phyloP scores from a whole-genome alignment of 2,329 filamentous ascomycete genomes.

The Verticillium klebahnii region DNA sequence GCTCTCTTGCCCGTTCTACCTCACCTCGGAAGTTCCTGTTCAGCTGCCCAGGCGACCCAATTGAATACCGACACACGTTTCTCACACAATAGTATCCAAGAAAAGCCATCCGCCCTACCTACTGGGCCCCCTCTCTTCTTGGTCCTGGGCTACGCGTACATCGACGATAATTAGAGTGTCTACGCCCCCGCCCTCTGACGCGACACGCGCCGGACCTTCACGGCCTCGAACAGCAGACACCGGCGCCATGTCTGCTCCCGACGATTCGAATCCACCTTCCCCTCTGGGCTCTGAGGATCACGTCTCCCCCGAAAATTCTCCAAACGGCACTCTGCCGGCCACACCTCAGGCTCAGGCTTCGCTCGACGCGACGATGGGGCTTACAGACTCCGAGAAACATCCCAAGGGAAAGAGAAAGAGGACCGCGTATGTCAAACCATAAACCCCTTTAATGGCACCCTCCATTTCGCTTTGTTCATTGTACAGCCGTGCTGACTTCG shows the following conservation, averaged over 20 bases:
- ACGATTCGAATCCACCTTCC: neutral
- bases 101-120: neutral
- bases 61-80: neutral
- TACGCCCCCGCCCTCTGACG: neutral
- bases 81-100: neutral
- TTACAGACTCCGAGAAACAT: slow-evolving; percentile 30
- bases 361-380: neutral
- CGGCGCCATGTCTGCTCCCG: neutral
- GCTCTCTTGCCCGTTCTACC: neutral
- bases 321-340: neutral
- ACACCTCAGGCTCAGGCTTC: neutral
- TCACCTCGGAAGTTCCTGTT: neutral
- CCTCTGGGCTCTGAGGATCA: neutral
- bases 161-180: neutral
- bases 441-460: neutral
- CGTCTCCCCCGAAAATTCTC: neutral
- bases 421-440: slow-evolving; percentile 49
- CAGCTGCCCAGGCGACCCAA: neutral
- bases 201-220: neutral
- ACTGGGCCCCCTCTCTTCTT: neutral
- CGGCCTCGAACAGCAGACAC: neutral
- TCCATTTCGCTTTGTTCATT: neutral
- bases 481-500: neutral
- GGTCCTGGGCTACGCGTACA: neutral
- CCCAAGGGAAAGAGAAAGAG: slow-evolving; percentile 59